phyloP scores from a whole-genome alignment of 306 rosid species.

The Corylus heterophylla region DNA sequence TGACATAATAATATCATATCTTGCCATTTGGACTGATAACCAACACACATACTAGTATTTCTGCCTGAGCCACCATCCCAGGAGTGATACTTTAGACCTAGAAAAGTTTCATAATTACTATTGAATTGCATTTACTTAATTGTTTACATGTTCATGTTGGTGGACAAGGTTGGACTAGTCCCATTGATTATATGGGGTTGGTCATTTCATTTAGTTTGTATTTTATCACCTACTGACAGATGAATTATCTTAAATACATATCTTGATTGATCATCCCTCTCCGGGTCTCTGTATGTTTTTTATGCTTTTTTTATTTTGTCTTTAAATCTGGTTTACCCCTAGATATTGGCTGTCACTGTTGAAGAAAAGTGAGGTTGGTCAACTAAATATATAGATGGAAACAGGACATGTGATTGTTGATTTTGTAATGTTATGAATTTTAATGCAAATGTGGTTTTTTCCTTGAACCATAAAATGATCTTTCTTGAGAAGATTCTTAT shows the following conservation, averaged over 20 bases:
- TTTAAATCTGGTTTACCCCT: not conserved
- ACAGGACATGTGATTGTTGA: not conserved
- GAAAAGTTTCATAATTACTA: not conserved
- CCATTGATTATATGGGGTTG: not conserved
- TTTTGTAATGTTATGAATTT: not conserved
- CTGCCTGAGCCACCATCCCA: not conserved
- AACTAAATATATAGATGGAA: not conserved
- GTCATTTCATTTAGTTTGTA: slow-evolving; percentile 6
- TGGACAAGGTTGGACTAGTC: not conserved
- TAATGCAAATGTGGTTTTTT: not conserved
- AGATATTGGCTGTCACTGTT: not conserved
- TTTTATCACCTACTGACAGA: not conserved
- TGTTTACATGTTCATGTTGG: not conserved
- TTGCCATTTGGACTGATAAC: not conserved
- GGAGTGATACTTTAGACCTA: not conserved
- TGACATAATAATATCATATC: not conserved
- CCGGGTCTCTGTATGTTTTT: not conserved
- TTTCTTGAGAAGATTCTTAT: too few species aligned
- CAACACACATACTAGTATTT: not conserved
- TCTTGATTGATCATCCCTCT: not conserved
- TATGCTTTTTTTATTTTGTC: not conserved
- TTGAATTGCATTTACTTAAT: not conserved
- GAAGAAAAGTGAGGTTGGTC: not conserved
- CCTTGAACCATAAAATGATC: too few species aligned
- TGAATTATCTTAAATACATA: not conserved